Base-by-base conservation (phyloP, 805 yeast genomes). In the Candida sithepensis region DNA sequence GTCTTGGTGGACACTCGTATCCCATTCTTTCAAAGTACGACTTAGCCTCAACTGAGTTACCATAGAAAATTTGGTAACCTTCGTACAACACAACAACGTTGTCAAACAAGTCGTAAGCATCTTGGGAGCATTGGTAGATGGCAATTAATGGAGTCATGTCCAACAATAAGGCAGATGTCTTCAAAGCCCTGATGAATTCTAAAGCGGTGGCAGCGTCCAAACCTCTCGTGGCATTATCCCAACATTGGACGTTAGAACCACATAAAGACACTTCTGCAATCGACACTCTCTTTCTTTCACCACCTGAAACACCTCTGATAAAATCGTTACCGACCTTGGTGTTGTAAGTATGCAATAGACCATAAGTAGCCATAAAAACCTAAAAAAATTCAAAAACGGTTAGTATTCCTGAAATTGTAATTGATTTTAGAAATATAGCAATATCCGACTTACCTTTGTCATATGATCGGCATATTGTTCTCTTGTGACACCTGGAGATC, bases 181-280 rank as follows among this genome's bases (percentile, higher is more conserved):
- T 80, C 55, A 82, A 69, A 21, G 83, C 81, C 54, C 75, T 69
- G 49, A 79, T 72, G 56, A 82, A 82, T 59, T 81, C 85, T 58
- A 79, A 69, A 28, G 88, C 88, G 42, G 86, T 81, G 23, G 87
- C 85, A 9, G 87, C 71, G 67, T 82, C 88, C 56, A 82, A 74
- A 62, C 87, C 88, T 71, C 88, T 78, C 20, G 87, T 82, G 13
- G 85, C 77, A 60, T 82, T 82, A 72, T 82, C 84, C 83, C 84
- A 79, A 65, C 81, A 76, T 58, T 78, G 81, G 38, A 79, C 45
- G 43, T 61, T 64, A 26, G 65, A 58, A 42, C 68, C 69, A 59
- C 67, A 63, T 24, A 65, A 54, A 7, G 69, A 61, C 24, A 63
- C 82, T 58, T 81, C 85, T 21, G 83, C 83, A 63, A 81, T 79